Conservation (phyloP, 2,329 filamentous ascomycete genomes). For the Zymoseptoria brevis region DNA sequence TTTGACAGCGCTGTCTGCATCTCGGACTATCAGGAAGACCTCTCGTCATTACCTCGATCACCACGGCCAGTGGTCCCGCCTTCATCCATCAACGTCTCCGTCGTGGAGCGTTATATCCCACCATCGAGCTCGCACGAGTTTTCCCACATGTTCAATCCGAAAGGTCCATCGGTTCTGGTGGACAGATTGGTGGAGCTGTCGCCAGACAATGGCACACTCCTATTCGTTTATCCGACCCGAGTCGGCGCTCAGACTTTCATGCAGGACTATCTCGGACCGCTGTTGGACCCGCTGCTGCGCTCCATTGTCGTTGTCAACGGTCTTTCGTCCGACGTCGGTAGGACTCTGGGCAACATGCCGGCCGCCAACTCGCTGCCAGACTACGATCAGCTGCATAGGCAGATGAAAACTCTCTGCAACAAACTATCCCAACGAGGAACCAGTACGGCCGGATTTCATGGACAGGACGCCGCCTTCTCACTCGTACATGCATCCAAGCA, state of each 20-base stretch:
- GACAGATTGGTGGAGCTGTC: constrained; percentile 56
- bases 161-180: constrained; percentile 50
- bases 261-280: constrained; percentile 51
- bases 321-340: constrained; percentile 49
- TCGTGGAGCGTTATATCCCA: constrained; percentile 59
- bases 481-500: constrained; percentile 45
- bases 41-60: constrained; percentile 42
- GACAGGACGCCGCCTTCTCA: constrained; percentile 29
- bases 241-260: constrained; percentile 52
- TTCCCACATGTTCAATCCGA: constrained; percentile 48
- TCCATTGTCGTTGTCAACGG: constrained; percentile 52
- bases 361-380: constrained; percentile 48
- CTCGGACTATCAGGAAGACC: constrained; percentile 49
- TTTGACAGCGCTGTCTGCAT: constrained; percentile 56
- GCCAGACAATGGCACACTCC: constrained; percentile 46
- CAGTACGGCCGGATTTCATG: constrained; percentile 25
- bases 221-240: constrained; percentile 56
- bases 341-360: constrained; percentile 46
- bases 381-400: constrained; percentile 36
- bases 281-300: constrained; percentile 54
- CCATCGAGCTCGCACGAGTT: constrained; percentile 53
- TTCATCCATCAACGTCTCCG: constrained; percentile 51
- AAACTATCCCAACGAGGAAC: constrained; percentile 21
- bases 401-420: constrained; percentile 20
- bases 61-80: constrained; percentile 53